Evolutionary conservation across 108 stramenopile genomes (phyloP).

Genomic region (Stephanodiscus triporus): DNA sequence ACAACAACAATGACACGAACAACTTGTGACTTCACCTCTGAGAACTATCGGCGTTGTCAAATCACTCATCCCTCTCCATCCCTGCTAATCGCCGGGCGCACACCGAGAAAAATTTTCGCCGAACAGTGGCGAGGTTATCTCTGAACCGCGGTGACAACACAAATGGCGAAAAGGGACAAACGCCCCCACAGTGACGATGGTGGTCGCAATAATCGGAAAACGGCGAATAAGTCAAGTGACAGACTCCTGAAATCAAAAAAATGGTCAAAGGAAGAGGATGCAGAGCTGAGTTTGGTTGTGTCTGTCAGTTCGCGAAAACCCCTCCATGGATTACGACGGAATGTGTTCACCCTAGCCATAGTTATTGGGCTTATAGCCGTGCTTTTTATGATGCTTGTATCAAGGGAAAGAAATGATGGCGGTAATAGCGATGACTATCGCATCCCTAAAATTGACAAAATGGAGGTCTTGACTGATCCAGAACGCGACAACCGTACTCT

Average conservation of each 20-base stretch:
- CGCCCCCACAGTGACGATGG: neutral
- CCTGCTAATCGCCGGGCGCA: too few species aligned
- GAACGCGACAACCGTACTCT: constrained; percentile 8
- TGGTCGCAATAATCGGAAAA: neutral
- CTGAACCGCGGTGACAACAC: neutral
- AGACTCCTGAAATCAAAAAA: neutral
- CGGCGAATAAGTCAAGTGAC: neutral
- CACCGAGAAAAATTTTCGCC: too few species aligned
- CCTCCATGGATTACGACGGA: neutral
- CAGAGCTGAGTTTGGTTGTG: neutral
- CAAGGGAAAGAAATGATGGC: neutral
- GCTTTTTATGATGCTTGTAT: neutral
- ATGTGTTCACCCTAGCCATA: neutral
- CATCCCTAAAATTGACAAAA: constrained; percentile 4
- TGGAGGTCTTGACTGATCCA: neutral
- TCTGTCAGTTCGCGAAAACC: neutral
- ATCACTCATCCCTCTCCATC: too few species aligned
- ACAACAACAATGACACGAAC: too few species aligned
- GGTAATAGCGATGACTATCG: neutral
- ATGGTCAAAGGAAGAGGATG: neutral
- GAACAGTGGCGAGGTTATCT: neutral
- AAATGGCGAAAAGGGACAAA: constrained; percentile 19
- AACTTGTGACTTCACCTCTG: too few species aligned
- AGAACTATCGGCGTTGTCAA: too few species aligned
- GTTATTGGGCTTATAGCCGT: neutral